Percentiles rank a stretch among this genome's conserved stretches.
These are phyloP conservation scores for Colletotrichum noveboracense DNA, from an alignment of 2,329 filamentous ascomycete genomes.

Conservation along the genomic window DNA sequence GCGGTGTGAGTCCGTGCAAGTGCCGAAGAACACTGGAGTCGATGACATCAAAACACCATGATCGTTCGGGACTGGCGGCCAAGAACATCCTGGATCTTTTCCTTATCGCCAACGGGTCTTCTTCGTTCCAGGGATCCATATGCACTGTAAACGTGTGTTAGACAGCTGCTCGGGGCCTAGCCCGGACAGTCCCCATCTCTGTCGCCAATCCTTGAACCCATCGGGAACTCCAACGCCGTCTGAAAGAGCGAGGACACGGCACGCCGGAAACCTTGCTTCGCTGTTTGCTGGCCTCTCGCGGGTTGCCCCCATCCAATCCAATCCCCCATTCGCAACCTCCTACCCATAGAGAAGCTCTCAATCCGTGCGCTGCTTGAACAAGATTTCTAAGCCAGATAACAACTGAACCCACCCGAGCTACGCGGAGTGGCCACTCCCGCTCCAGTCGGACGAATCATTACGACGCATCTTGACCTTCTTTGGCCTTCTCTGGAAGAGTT, in stretches of 20 bases:
- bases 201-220: neutral
- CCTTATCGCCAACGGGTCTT: neutral
- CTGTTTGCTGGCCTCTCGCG: neutral
- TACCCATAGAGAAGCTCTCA: neutral
- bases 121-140: neutral
- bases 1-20: slow-evolving; percentile 11
- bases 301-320: neutral
- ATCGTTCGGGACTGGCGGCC: slow-evolving; percentile 1
- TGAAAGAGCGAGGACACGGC: neutral
- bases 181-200: neutral
- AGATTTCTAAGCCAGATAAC: slow-evolving; percentile 14
- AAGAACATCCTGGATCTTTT: neutral
- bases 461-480: neutral
- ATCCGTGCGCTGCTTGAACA: neutral
- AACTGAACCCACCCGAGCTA: neutral
- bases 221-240: neutral
- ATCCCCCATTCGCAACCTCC: neutral
- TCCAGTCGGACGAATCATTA: slow-evolving; percentile 4
- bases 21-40: slow-evolving; percentile 14
- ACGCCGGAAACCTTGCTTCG: neutral
- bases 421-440: neutral
- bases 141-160: neutral
- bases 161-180: neutral
- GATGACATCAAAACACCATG: slow-evolving; percentile 17
- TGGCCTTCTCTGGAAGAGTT: slow-evolving; percentile 11